phyloP scores from a whole-genome alignment of 768 basidiomycete species.

The Rhizopogon vinicolor region DNA sequence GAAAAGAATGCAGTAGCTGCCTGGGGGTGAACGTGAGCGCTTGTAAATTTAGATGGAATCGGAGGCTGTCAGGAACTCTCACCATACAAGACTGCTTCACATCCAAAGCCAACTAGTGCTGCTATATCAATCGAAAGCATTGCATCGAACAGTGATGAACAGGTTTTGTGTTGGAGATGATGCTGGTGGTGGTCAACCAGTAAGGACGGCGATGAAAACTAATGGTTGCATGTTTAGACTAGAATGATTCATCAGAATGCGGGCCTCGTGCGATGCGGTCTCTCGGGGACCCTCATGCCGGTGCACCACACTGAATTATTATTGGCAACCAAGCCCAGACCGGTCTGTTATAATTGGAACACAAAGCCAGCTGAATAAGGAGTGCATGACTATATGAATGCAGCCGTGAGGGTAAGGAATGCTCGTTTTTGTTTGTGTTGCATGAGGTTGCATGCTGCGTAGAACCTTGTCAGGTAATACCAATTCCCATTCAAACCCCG shows the following conservation, averaged over 20 bases:
- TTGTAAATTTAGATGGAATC: neutral
- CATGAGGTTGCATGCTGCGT: neutral
- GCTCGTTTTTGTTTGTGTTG: neutral
- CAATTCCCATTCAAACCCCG: neutral
- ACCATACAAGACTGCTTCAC: conserved; percentile 35
- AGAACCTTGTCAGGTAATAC: neutral
- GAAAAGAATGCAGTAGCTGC: conserved; percentile 23
- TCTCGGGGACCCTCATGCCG: neutral
- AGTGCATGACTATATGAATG: neutral
- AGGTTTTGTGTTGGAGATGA: neutral
- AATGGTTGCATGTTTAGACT: too few species aligned
- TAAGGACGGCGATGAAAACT: neutral
- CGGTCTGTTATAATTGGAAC: neutral
- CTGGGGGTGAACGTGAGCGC: conserved; percentile 2
- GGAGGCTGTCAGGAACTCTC: neutral
- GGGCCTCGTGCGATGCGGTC: neutral
- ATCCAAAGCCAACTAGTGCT: conserved; percentile 32
- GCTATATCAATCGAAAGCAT: conserved; percentile 29
- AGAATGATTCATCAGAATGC: neutral
- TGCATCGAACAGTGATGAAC: neutral
- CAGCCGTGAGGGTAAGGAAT: neutral
- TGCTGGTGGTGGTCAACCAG: neutral
- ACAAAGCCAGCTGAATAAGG: neutral
- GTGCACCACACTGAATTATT: neutral
- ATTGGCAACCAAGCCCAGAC: neutral